Base-by-base conservation (phyloP, 257 asterid species). In the Paraleonurus japonicus region DNA sequence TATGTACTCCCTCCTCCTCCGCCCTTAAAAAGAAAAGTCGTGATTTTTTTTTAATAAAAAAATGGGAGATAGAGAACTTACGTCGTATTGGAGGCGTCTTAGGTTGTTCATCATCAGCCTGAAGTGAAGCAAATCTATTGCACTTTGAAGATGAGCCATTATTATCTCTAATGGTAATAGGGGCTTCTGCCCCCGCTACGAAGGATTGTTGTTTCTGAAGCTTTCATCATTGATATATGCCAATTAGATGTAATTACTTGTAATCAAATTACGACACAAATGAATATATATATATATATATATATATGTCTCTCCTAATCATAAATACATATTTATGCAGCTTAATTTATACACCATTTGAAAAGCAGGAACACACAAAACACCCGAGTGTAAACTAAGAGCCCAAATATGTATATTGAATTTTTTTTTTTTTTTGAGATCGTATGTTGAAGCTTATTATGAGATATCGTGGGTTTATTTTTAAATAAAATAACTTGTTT, bases 61-160 rank as follows among this genome's bases (percentile, higher is more conserved):
- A 30, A 33, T n/a, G n/a, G n/a, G n/a, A n/a, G 27, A 12, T 11
- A 55, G 16, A 68, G 59, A 68, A 68, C 90, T 77, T 74, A 91
- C 97, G 95, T 72, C 91, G 96, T n/a, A 89, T 84, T 0, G 96
- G 95, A 61, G 92, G 7, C 73, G 80, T 73, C 84, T 85, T 84
- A 41, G 89, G 89, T 59, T 75, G 92, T 66, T 84, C 82, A 39
- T 84, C 81, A 63, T 77, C 77, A 48, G 80, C 50, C 5, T 84
- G 85, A n/a, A 78, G 59, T 10, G 86, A 70, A 65, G 75, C 76
- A 63, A 79, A 82, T 60, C 81, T 83, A 78, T 50, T 85, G 82
- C 63, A 50, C 77, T 71, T 84, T 15, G 96, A 85, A 22, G 92
- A 82, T 4, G 97, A 90, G 17, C 86, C 88, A 60, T n/a, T 73